These are phyloP conservation scores for Euphorbia lathyris DNA, from an alignment of 345 rosid genomes.

Conservation along the genomic window DNA sequence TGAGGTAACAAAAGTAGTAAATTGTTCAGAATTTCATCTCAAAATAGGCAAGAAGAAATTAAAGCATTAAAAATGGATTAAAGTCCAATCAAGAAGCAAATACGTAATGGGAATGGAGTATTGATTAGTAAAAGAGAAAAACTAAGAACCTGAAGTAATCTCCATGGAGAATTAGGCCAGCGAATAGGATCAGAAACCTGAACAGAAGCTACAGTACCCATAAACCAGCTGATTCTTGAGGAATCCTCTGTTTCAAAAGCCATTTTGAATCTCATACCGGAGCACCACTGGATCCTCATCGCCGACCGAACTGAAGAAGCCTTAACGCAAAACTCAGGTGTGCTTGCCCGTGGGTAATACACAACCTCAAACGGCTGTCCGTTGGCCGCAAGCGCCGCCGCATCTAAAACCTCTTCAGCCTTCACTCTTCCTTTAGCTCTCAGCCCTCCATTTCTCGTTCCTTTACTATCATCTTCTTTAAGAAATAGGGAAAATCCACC, in stretches of 20 bases:
- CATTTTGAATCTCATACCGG: constrained; percentile 34
- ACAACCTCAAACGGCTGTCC: constrained; percentile 26
- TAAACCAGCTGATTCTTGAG: constrained; percentile 29
- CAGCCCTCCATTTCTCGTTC: constrained; percentile 8
- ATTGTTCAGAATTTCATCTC: constrained; percentile 5
- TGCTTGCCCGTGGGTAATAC: constrained; percentile 27
- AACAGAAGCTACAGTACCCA: constrained; percentile 28
- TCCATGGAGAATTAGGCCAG: constrained; percentile 97
- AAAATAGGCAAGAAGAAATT: not conserved
- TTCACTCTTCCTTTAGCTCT: constrained; percentile 19
- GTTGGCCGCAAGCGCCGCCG: constrained; percentile 20
- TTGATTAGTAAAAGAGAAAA: not conserved
- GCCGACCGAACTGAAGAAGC: constrained; percentile 21
- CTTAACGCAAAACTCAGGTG: constrained; percentile 29
- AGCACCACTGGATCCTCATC: constrained; percentile 26
- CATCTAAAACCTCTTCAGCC: constrained; percentile 27
- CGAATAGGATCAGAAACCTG: constrained; percentile 65
- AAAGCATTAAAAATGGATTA: too few relatives aligned
- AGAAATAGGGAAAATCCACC: constrained; percentile 18
- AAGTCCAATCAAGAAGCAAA: not conserved
- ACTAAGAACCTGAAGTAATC: constrained; percentile 68
- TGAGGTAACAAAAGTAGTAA: not conserved
- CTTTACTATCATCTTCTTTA: constrained; percentile 21
- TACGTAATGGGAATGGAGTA: not conserved
- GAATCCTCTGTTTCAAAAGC: constrained; percentile 33